Percentiles rank a stretch among this genome's conserved stretches.
Conservation (phyloP, 331 rosid genomes). For the Acacia pycnantha region DNA sequence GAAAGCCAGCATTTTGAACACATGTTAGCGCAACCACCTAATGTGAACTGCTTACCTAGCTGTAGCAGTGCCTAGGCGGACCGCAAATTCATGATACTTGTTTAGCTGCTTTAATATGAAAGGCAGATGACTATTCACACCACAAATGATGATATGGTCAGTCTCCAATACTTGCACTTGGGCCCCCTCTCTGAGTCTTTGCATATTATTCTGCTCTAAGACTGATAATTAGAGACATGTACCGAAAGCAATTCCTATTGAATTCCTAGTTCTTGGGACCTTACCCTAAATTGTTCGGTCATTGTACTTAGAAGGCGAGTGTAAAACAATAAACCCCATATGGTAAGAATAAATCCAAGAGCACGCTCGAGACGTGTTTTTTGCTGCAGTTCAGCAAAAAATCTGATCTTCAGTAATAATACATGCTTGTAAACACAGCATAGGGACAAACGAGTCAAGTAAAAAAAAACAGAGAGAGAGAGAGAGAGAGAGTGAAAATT, state of each 20-base stretch:
- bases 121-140: conserved; percentile 81
- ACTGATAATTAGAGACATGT: conserved; percentile 29
- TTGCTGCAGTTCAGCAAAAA: conserved; percentile 59
- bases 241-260: conserved; percentile 24
- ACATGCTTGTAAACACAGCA: conserved; percentile 27
- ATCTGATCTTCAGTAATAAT: conserved; percentile 5
- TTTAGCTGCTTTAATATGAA: conserved; percentile 90
- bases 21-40: conserved; percentile 21
- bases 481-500: conserved; percentile 16
- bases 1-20: conserved; percentile 34
- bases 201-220: conserved; percentile 79
- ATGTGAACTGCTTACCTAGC: conserved; percentile 71
- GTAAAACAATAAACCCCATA: conserved; percentile 96
- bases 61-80: conserved; percentile 93
- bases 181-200: conserved; percentile 89
- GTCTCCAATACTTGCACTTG: conserved; percentile 92
- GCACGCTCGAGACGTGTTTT: conserved; percentile 81
- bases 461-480: not conserved
- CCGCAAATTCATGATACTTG: conserved; percentile 80
- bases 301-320: conserved; percentile 91
- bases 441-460: not conserved
- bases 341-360: conserved; percentile 86
- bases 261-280: conserved; percentile 29
- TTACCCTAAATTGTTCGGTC: conserved; percentile 98
- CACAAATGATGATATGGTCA: conserved; percentile 95